Base-by-base conservation (phyloP, 352 stramenopile genomes). In the Phytopythium sindhum region DNA sequence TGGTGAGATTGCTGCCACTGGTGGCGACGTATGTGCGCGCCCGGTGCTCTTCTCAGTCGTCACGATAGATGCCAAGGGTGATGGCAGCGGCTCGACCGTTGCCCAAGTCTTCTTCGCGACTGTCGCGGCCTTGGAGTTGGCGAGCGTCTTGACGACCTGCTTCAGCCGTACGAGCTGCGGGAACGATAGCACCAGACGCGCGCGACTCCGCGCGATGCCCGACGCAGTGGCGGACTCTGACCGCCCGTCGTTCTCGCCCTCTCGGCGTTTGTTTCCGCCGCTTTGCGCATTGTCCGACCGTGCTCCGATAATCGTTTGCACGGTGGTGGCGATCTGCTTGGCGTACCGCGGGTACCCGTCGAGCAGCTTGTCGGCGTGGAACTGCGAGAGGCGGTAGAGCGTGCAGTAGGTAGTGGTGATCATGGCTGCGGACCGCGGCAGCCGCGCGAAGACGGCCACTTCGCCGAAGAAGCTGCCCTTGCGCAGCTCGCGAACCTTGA, bases 401-500 rank as follows among this genome's bases (percentile, higher is more conserved):
- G 77, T 88, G 61, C 79, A 89, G 51, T 89, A 90, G 9, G 81
- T 90, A 3, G 75, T 74, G 1, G 81, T 84, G 26, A 89, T 64
- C 57, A 89, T 83, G 10, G 81, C 84, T 10, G 80, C 82, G 1
- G 80, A 84, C 2, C 82, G 73, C n/a, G 81, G 80, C 15, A 86
- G 66, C 35, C 76, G 71, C n/a, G 77, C 79, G 58, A 91, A 87
- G 4, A 90, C 77, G 0, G 82, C 79, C 11, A 91, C 70, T 45
- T 90, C 82, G 9, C 80, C 82, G 42, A 91, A 88, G 56, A 86
- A 91, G 28, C 70, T 81, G 0, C 75, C 78, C 58, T 91, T 89
- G 12, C 82, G 71, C 11, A 91, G 52, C 63, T 91, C 82, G 5
- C 82, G 82, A 10, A 91, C 77, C 64, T 90, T 91, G 3, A 86